A percentile compares a stretch with the other conserved stretches of the same genome.
phyloP scores from a whole-genome alignment of 345 rosid genomes.

The Bruguiera gymnorhiza region DNA sequence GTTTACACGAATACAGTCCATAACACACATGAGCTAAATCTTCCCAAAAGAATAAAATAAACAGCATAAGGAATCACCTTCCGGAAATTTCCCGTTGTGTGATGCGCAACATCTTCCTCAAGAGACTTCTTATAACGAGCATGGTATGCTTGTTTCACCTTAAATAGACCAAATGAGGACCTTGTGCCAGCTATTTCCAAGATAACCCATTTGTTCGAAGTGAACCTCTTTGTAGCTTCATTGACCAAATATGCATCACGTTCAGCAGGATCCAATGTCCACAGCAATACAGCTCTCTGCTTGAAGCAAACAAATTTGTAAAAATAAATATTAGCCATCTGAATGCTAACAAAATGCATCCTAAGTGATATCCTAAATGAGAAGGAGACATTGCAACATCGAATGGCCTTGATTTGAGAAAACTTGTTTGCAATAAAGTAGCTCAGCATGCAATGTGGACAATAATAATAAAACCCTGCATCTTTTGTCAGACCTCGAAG shows the following conservation, averaged over 20 bases:
- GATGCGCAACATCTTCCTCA: constrained; percentile 88
- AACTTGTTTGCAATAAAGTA: not conserved
- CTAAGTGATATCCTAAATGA: not conserved
- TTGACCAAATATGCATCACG: constrained; percentile 78
- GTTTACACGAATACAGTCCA: not conserved
- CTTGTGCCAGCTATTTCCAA: constrained; percentile 85
- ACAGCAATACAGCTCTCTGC: constrained; percentile 61
- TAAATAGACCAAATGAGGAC: constrained; percentile 56
- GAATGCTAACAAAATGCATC: not conserved
- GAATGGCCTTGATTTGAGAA: not conserved
- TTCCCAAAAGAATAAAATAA: not conserved
- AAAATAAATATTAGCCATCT: constrained; percentile 3
- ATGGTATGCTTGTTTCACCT: constrained; percentile 69
- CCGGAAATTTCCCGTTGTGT: constrained; percentile 67
- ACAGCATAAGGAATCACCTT: constrained; percentile 43
- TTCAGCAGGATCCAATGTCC: constrained; percentile 72
- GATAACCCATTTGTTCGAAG: constrained; percentile 64
- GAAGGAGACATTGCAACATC: not conserved
- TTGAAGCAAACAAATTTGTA: constrained; percentile 6
- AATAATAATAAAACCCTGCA: not conserved
- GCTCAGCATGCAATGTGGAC: not conserved
- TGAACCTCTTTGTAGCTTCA: constrained; percentile 69
- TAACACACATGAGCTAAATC: not conserved
- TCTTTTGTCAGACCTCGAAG: constrained; percentile 59
- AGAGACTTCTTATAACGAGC: constrained; percentile 71